Evolutionary conservation across 805 yeast genomes (phyloP).

Genomic region (Sugiyamaella lignohabitans): DNA sequence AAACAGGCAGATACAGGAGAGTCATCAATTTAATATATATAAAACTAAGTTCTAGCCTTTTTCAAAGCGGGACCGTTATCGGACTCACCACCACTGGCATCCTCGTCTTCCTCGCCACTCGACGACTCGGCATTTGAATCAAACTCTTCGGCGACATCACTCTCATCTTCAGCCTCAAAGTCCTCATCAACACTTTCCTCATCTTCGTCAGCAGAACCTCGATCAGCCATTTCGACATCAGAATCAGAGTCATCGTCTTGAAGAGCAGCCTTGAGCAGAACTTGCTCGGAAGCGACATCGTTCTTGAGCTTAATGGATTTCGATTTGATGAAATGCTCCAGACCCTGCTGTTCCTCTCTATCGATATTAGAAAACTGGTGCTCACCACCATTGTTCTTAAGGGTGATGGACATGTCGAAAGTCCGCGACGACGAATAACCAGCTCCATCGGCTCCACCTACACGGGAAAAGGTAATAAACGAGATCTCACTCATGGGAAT

Average conservation of each 20-base stretch:
- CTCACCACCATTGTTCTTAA: conserved; percentile 58
- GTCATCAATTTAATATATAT: too few species aligned
- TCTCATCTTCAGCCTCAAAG: conserved; percentile 51
- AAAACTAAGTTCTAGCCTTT: too few species aligned
- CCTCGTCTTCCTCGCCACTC: conserved; percentile 23
- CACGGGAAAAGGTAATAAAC: conserved; percentile 76
- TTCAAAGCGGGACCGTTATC: background rate
- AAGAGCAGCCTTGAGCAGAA: conserved; percentile 69
- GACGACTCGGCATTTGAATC: conserved; percentile 53
- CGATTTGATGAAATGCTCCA: conserved; percentile 69
- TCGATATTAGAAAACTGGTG: conserved; percentile 85
- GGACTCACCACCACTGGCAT: conserved; percentile 25
- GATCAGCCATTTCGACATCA: conserved; percentile 41
- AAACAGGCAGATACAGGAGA: too few species aligned
- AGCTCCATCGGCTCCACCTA: conserved; percentile 63
- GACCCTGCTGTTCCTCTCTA: conserved; percentile 76
- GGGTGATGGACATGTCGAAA: conserved; percentile 77
- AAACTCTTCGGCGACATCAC: conserved; percentile 78
- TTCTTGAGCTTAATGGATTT: conserved; percentile 78
- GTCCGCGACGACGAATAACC: conserved; percentile 81
- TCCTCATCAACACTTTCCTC: conserved; percentile 73
- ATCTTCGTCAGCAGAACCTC: conserved; percentile 74
- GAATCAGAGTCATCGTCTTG: conserved; percentile 54
- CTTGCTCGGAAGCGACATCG: conserved; percentile 84
- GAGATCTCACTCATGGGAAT: conserved; percentile 81